phyloP scores from a whole-genome alignment of 2,329 filamentous ascomycete genomes.

The Stagonosporopsis cucurbitacearum region DNA sequence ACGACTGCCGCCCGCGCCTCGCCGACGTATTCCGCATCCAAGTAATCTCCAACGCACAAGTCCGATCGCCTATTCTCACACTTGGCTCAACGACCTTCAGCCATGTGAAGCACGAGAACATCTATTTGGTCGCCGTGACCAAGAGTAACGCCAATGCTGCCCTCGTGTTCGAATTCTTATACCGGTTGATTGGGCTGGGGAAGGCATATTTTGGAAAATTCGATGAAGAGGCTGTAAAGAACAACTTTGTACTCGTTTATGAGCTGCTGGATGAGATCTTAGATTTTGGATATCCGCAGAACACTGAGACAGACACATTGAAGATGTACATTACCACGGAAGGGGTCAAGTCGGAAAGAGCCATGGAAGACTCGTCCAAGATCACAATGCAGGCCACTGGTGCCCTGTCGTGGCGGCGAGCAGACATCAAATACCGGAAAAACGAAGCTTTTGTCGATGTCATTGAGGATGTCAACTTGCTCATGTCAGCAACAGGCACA shows the following conservation, averaged over 20 bases:
- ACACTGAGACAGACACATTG: conserved; percentile 96
- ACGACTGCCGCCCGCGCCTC: conserved; percentile 95
- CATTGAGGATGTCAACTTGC: conserved; percentile 97
- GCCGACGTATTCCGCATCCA: conserved; percentile 99
- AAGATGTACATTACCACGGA: conserved; percentile 99
- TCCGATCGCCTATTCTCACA: conserved; percentile 95
- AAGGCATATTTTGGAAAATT: conserved; percentile 99
- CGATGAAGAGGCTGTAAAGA: conserved; percentile 99
- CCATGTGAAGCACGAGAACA: conserved; percentile 99
- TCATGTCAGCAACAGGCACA: conserved; percentile 97
- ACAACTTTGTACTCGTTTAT: conserved; percentile 98
- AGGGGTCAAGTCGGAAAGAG: conserved; percentile 90
- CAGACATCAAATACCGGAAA: conserved; percentile 98
- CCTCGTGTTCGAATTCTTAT: conserved; percentile 96
- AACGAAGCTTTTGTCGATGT: conserved; percentile 99
- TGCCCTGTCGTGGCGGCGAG: conserved; percentile 93
- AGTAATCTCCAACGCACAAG: conserved; percentile 97
- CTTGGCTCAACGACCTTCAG: conserved; percentile 98
- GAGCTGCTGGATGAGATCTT: conserved; percentile 97
- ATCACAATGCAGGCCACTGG: conserved; percentile 99
- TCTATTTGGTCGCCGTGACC: conserved; percentile 95
- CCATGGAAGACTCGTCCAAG: conserved; percentile 89
- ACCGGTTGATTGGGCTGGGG: conserved; percentile 86
- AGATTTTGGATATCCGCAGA: conserved; percentile 98
- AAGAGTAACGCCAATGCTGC: conserved; percentile 99